These are phyloP conservation scores for Pestalotiopsis sp. DNA, from an alignment of 2,329 filamentous ascomycete genomes.

Conservation along the genomic window DNA sequence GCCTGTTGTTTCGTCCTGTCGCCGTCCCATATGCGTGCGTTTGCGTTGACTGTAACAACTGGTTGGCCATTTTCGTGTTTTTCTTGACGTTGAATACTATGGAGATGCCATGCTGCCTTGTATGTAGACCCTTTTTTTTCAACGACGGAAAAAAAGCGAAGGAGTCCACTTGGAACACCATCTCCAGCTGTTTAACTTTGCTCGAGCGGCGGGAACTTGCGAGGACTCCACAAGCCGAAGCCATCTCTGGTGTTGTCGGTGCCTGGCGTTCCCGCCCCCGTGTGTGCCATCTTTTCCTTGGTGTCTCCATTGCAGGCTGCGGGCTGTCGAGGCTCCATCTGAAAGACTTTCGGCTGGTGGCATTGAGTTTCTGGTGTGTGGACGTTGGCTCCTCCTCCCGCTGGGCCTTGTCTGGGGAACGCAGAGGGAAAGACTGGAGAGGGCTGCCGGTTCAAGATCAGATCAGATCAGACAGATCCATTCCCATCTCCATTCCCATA, in stretches of 20 bases:
- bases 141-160: neutral
- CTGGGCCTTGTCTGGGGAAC: neutral
- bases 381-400: neutral
- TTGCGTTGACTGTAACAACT: neutral
- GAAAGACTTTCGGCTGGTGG: neutral
- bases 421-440: neutral
- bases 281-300: neutral
- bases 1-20: neutral
- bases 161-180: conserved; percentile 10
- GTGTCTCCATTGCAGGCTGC: conserved; percentile 5
- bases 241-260: neutral
- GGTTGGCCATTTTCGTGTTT: neutral
- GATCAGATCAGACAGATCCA: neutral
- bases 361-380: neutral
- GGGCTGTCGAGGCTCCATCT: neutral
- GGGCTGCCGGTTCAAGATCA: neutral
- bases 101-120: neutral
- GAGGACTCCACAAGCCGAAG: conserved; percentile 11
- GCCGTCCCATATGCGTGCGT: neutral
- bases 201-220: conserved; percentile 1
- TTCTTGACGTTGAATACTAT: neutral
- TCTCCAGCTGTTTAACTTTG: conserved; percentile 1
- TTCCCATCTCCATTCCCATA: no score
- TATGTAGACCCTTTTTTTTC: neutral
- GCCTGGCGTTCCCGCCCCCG: neutral